Evolutionary conservation across 2,329 filamentous ascomycete genomes (phyloP).

Genomic region (Colletotrichum lini): DNA sequence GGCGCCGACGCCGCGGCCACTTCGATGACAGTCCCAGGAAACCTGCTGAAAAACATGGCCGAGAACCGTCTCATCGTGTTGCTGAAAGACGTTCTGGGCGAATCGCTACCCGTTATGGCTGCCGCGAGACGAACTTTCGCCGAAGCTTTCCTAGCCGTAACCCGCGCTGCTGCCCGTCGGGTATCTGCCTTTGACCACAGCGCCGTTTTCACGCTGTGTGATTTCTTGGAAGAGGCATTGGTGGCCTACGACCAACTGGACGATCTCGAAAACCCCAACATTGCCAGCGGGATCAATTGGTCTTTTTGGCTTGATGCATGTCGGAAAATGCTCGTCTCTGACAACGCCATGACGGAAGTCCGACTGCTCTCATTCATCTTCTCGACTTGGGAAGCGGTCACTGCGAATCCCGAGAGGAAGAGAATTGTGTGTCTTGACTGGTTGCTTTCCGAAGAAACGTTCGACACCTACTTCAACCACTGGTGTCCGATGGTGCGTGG

Average conservation of each 20-base stretch:
- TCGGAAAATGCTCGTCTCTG: constrained; percentile 82
- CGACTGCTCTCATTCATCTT: constrained; percentile 87
- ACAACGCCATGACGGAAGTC: constrained; percentile 92
- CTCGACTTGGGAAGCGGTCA: constrained; percentile 82
- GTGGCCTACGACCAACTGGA: constrained; percentile 70
- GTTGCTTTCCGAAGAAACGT: constrained; percentile 80
- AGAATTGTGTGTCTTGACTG: constrained; percentile 80
- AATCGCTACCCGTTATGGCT: constrained; percentile 55
- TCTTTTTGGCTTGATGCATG: constrained; percentile 88
- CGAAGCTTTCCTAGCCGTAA: constrained; percentile 78
- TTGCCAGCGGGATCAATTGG: constrained; percentile 76
- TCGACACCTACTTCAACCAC: constrained; percentile 88
- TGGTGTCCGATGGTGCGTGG: constrained; percentile 97
- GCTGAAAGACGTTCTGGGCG: constrained; percentile 82
- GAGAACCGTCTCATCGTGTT: constrained; percentile 89
- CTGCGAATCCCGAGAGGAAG: constrained; percentile 77
- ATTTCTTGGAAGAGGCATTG: constrained; percentile 88
- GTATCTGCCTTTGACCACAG: constrained; percentile 87
- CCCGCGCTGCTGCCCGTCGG: constrained; percentile 81
- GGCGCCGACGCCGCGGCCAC: constrained; percentile 77
- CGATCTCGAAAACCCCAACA: constrained; percentile 54
- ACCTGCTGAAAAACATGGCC: constrained; percentile 85
- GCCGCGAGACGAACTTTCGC: constrained; percentile 79
- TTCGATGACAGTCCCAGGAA: constrained; percentile 74
- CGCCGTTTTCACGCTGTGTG: constrained; percentile 90